Base-by-base conservation (phyloP, 139 green algal genomes). In the Astrephomene gubernaculifera region DNA sequence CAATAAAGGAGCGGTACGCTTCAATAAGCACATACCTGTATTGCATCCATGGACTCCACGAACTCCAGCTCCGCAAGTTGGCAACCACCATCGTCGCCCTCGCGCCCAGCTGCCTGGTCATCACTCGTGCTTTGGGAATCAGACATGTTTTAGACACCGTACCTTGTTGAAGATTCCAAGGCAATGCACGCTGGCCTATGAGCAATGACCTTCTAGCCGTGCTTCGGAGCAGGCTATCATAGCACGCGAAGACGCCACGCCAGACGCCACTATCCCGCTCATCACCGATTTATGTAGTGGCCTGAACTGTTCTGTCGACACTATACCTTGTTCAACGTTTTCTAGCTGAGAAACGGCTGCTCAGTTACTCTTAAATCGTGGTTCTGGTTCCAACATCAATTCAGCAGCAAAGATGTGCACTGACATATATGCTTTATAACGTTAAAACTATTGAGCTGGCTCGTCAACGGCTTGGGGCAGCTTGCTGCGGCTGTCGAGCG, bases 11-110 rank as follows among this genome's bases (percentile, higher is more conserved):
- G n/a, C n/a, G n/a, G n/a, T n/a, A n/a, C n/a, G n/a, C n/a, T n/a
- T n/a, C n/a, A n/a, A n/a, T n/a, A n/a, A n/a, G n/a, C n/a, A n/a
- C 5, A 71, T 24, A 72, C 76, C 76, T 83, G 60, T 21, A 83
- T 33, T 0, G 76, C 57, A 33, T 83, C 76, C 76, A 83, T 72
- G 17, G 76, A 61, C 14, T 44, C 60, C 29, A 83, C 60, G 8
- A 83, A 83, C 6, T 72, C 76, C 8, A 29, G 39, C 39, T 83
- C 76, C 5, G 38, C 60, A 9, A 8, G 6, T 21, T 57, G 29
- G 70, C 61, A 43, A 2, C 61, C 43, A 41, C 5, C 71, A 57
- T 38, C 69, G 69, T 54, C 27, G n/a, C n/a, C n/a, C n/a, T n/a
- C n/a, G n/a, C n/a, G n/a, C 19, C 1, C 65, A 36, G 12, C 25